Evolutionary conservation across 352 stramenopile species (phyloP), one percentile per base, ranked within the genome.

Genomic region (Pythium inflatum): DNA sequence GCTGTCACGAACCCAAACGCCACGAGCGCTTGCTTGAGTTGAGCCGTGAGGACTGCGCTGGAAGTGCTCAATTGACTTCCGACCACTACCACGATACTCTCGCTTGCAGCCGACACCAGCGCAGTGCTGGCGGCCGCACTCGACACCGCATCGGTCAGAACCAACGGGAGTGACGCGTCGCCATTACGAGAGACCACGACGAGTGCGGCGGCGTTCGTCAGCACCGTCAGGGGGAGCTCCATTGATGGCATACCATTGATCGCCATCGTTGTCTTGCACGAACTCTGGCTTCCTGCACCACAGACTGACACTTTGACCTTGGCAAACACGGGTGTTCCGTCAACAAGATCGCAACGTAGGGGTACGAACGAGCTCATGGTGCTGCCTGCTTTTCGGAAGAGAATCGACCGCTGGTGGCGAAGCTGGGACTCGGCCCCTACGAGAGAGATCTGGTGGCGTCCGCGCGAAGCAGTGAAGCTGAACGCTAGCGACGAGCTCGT

Each of bases 311-410:
- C 51, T 31, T 80, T 75, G 30, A 87, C 43, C 14, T 75, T 61
- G 20, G 82, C 60, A 30, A 60, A 86, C 0, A 90, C 66, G 14
- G 71, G 55, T 24, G 75, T 73, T 36, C 75, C 71, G 40, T 90
- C 82, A 11, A 90, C 61, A 8, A 73, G 54, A 73, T 90, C 82
- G 41, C 77, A 87, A 13, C 82, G 82, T 58, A 90, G 64, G 41
- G 38, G 74, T 11, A 71, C 28, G 46, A 80, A 83, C n/a, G 14
- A 33, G 3, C 34, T 18, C 4, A 38, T 50, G 14, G n/a, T 22
- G 24, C 49, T 57, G 5, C 60, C 24, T 1, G 68, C 70, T 55
- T 76, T 80, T 16, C 80, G 70, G 36, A 86, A 90, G 20, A 87
- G 27, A 46, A 88, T 76, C 13, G 73, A 76, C 30, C 82, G 65